Base-by-base conservation (phyloP, 345 rosid species). In the Limnanthes douglasii region DNA sequence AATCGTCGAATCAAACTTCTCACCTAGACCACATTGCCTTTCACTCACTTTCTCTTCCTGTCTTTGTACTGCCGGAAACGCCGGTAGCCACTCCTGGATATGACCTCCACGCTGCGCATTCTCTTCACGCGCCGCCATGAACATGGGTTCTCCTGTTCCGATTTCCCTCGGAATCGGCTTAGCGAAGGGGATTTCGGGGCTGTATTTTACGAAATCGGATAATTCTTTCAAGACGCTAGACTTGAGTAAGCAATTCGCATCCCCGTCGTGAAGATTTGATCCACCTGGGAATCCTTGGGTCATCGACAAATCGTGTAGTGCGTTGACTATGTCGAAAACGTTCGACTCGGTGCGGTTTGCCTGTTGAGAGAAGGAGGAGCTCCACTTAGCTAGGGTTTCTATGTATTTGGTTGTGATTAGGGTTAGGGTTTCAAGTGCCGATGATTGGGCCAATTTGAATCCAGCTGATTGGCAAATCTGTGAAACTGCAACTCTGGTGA, bases 401-500 rank as follows among this genome's bases (percentile, higher is more conserved):
- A 79, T 34, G 37, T 54, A 69, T 21, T 60, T 57, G 31, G 59
- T 31, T 22, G 82, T 55, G 15, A 56, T 31, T 35, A 34, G 54
- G 31, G 82, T 62, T 5, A 79, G 64, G 33, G 62, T 34, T 37
- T 72, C 46, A 18, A 79, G 51, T 8, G 82, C 66, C 4, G 67
- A 60, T 24, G 38, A 39, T 3, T 65, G 62, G 18, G 66, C 30
- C 22, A 61, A 26, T 37, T 15, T 64, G 57, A 58, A 75, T 2
- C 82, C 93, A 1, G 51, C 30, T 0, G 76, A 72, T 42, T 21
- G 54, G 62, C 85, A 79, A 15, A 69, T 62, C 59, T 75, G 93
- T 10, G 73, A 44, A 26, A 79, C 62, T 19, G 78, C 78, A 25
- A 56, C 45, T 67, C 31, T 57, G 21, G 62, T 62, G 25, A 72